Percentiles rank a stretch among this genome's conserved stretches.
Evolutionary conservation across 106 monocot species (phyloP).

Genomic region (Allium sativum): DNA sequence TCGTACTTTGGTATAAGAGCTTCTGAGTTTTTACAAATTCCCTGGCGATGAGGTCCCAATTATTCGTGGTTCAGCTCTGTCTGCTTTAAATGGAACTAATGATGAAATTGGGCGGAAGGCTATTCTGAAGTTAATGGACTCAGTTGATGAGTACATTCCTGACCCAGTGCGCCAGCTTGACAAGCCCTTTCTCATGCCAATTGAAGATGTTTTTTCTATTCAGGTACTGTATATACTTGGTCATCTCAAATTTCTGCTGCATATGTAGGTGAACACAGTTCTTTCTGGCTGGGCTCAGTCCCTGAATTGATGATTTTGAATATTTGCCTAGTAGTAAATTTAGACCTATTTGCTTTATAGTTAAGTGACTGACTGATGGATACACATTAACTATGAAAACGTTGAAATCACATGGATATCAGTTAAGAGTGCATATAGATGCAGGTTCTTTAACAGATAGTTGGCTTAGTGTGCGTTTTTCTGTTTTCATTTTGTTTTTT

Average conservation of each 20-base stretch:
- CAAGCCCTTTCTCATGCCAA: slow-evolving; percentile 94
- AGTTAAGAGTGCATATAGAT: too few species aligned
- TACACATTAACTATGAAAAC: too few species aligned
- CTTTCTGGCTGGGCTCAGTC: background rate
- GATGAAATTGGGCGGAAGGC: slow-evolving; percentile 86
- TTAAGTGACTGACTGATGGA: too few species aligned
- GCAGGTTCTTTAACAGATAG: too few species aligned
- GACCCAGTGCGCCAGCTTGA: slow-evolving; percentile 86
- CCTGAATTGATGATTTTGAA: too few species aligned
- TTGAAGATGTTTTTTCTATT: slow-evolving; percentile 98
- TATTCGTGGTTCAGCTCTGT: slow-evolving; percentile 85
- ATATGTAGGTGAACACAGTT: background rate
- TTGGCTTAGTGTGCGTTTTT: too few species aligned
- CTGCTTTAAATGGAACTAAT: slow-evolving; percentile 85
- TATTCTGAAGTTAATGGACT: slow-evolving; percentile 90
- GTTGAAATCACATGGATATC: too few species aligned
- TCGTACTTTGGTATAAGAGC: slow-evolving; percentile 29
- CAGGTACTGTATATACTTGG: slow-evolving; percentile 41
- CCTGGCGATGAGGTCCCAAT: slow-evolving; percentile 98
- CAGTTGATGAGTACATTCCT: slow-evolving; percentile 91
- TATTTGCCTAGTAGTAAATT: too few species aligned
- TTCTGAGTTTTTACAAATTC: slow-evolving; percentile 92
- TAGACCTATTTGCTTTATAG: too few species aligned
- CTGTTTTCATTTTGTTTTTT: too few species aligned
- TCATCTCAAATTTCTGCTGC: background rate